Base-by-base conservation (phyloP, 2,329 filamentous ascomycete species). In the Escovopsis sp. region DNA sequence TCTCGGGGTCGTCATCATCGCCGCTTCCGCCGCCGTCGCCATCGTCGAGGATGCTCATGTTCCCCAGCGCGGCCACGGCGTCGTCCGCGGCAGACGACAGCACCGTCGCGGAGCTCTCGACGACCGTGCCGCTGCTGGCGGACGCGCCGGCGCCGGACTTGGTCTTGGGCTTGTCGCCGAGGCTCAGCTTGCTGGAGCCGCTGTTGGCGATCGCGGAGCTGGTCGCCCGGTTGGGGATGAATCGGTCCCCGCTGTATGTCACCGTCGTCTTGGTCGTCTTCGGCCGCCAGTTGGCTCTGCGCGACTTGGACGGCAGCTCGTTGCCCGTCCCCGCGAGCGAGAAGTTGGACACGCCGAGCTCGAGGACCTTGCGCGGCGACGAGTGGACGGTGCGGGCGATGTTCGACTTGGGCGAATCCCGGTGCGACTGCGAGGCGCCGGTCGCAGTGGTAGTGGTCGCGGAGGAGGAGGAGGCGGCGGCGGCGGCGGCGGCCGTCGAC, bases 361-460 rank as follows among this genome's bases (percentile, higher is more conserved):
- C 89, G 34, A 96, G 74, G 38, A 70, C 74, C 61, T 83, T 85
- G 55, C 85, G 83, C 18, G 89, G 88, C 36, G 85, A 88, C 36
- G 85, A 88, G 45, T 80, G 73, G 44, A 77, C 75, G 36, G 68
- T 67, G 50, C 79, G 77, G 51, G 83, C 85, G 61, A 95, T 95
- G 71, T 95, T 96, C 46, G 88, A 95, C 71, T 96, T 96, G 59
- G 88, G 87, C 3, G 89, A 95, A 59, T 91, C 84, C 40, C 84
- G 82, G 61, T 85, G 81, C 35, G 75, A 33, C 28, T 30, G 28
- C 28, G 28, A 6, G 28, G 28, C 28, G 28, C 28, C 28, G 28
- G 28, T 30, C 28, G 10, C 10, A 12, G 34, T 12, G 12, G 34
- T 12, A 36, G 12, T 36, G 18, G 34, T 30, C 28, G 28, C 28